phyloP scores from a whole-genome alignment of 2,329 filamentous ascomycete genomes.

The Penicillium sp. region DNA sequence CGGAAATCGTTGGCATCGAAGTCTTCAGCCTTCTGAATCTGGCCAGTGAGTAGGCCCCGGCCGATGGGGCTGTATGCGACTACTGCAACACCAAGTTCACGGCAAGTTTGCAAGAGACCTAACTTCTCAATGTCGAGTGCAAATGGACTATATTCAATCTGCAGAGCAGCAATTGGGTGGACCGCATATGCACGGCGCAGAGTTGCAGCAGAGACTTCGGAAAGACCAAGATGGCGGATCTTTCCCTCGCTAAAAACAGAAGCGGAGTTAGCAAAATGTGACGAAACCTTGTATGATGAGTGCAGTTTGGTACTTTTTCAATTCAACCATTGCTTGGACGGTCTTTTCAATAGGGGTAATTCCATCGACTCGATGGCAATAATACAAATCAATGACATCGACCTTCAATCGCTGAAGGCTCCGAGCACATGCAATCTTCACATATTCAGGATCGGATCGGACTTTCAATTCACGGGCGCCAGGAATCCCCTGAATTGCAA shows the following conservation, averaged over 20 bases:
- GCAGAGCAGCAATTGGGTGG: conserved; percentile 49
- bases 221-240: conserved; percentile 51
- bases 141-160: conserved; percentile 55
- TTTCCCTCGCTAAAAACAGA: conserved; percentile 43
- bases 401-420: conserved; percentile 39
- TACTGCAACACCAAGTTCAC: conserved; percentile 58
- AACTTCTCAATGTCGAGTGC: conserved; percentile 51
- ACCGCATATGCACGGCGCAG: conserved; percentile 52
- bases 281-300: not conserved
- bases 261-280: not conserved
- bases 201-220: conserved; percentile 45
- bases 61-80: conserved; percentile 63
- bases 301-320: conserved; percentile 37
- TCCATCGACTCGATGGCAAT: conserved; percentile 46
- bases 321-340: conserved; percentile 44
- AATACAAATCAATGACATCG: conserved; percentile 46
- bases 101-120: conserved; percentile 54
- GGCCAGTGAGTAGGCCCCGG: conserved; percentile 58
- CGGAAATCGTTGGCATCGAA: conserved; percentile 53
- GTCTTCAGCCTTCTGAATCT: conserved; percentile 48
- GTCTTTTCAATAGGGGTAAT: conserved; percentile 49
- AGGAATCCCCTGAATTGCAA: conserved; percentile 26
- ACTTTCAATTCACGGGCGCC: conserved; percentile 18
- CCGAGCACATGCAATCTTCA: conserved; percentile 34
- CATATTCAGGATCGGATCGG: conserved; percentile 39